Evolutionary conservation across 2,329 filamentous ascomycete genomes (phyloP).

Genomic region (Thielaviopsis musarum): DNA sequence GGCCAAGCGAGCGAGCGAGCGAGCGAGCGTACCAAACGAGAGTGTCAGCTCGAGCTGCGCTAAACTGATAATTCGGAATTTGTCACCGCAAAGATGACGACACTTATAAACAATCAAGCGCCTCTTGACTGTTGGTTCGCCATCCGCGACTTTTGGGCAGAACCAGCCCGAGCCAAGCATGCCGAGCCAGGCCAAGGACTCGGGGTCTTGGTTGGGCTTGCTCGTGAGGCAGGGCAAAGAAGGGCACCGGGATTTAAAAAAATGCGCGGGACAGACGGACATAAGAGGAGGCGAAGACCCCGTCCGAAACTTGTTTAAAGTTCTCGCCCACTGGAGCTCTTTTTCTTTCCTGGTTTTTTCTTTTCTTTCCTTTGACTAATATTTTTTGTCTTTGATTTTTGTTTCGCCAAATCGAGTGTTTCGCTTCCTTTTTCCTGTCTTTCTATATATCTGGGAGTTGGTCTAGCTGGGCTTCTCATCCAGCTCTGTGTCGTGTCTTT

Average conservation of each 20-base stretch:
- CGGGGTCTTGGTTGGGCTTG: background rate
- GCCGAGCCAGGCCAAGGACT: background rate
- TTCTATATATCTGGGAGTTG: background rate
- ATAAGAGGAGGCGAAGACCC: background rate
- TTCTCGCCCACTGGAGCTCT: background rate
- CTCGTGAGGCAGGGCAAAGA: background rate
- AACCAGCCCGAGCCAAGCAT: background rate
- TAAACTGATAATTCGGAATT: background rate
- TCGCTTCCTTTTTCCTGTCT: background rate
- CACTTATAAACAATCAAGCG: background rate
- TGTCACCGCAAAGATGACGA: background rate
- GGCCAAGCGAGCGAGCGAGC: no score
- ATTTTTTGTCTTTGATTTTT: background rate
- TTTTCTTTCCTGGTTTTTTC: background rate
- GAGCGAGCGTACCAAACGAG: no score
- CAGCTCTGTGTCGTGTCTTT: background rate
- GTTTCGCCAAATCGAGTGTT: background rate
- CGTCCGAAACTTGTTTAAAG: background rate
- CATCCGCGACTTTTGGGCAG: background rate
- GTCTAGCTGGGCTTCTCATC: background rate
- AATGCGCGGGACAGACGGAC: background rate
- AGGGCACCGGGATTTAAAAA: background rate
- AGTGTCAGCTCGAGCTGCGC: background rate
- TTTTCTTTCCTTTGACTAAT: no score
- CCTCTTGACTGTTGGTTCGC: background rate